Conservation (phyloP, 768 basidiomycete species). For the Leucocoprinus birnbaumii region DNA sequence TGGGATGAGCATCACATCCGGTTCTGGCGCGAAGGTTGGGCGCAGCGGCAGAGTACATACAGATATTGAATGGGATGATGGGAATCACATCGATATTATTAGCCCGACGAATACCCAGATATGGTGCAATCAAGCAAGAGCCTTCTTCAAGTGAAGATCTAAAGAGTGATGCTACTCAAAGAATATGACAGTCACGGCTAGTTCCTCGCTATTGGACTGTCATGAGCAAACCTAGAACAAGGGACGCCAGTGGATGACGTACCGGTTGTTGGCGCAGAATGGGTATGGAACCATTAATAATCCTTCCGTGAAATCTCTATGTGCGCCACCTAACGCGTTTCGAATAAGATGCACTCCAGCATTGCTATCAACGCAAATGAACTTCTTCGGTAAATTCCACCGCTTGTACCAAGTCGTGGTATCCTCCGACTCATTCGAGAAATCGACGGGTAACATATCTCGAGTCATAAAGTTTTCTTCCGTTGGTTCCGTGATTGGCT, state of each 20-base stretch:
- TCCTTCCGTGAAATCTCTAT: conserved; percentile 33
- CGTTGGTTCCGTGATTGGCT: background rate
- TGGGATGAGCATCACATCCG: too few species aligned
- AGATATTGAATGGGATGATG: too few species aligned
- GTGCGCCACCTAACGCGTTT: conserved; percentile 49
- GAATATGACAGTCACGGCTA: conserved; percentile 1
- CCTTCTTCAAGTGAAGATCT: too few species aligned
- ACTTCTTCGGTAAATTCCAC: conserved; percentile 36
- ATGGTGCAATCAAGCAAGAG: background rate
- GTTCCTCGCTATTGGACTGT: conserved; percentile 11
- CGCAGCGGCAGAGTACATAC: too few species aligned
- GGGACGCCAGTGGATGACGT: background rate
- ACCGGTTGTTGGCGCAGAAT: conserved; percentile 2
- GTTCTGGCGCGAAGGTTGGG: too few species aligned
- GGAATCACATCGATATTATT: too few species aligned
- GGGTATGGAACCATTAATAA: conserved; percentile 23
- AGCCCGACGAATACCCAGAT: background rate
- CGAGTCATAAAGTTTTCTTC: conserved; percentile 18
- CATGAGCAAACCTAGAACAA: background rate
- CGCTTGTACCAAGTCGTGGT: conserved; percentile 31
- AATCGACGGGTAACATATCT: conserved; percentile 23
- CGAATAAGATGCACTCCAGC: conserved; percentile 43
- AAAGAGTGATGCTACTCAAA: background rate
- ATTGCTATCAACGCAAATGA: conserved; percentile 39
- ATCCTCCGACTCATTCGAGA: conserved; percentile 19